phyloP scores from a whole-genome alignment of 257 asterid genomes.

The Striga asiatica region DNA sequence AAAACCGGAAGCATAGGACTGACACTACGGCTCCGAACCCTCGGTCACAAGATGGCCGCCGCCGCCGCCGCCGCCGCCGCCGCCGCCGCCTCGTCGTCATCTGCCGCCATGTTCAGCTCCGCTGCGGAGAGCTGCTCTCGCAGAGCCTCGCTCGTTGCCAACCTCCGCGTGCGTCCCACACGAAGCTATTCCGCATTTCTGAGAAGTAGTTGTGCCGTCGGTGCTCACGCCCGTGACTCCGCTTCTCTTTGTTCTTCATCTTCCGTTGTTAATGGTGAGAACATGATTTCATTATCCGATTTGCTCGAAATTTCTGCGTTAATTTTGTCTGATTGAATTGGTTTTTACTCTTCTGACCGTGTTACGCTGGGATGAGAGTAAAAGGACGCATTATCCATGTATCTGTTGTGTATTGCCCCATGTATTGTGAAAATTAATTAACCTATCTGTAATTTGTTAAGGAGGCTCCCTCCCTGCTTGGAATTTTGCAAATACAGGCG shows the following conservation, averaged over 20 bases:
- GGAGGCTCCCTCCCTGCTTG: no score
- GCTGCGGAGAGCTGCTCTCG: conserved; percentile 25
- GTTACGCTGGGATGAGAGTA: not conserved
- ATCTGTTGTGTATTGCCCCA: no score
- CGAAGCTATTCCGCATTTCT: conserved; percentile 20
- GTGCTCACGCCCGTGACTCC: conserved; percentile 4
- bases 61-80: conserved; percentile 44
- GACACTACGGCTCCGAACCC: conserved; percentile 28
- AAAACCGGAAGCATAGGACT: conserved; percentile 49
- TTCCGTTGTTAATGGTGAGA: conserved; percentile 21
- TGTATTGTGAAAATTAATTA: no score
- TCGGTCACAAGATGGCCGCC: conserved; percentile 43
- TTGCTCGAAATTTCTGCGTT: not conserved
- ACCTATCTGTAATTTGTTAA: no score
- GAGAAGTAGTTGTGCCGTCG: conserved; percentile 15
- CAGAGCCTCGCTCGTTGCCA: conserved; percentile 1
- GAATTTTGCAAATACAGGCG: no score
- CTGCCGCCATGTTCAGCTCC: conserved; percentile 29
- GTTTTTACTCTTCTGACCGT: not conserved
- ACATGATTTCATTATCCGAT: not conserved
- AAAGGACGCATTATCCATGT: not conserved
- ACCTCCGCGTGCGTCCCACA: conserved; percentile 10
- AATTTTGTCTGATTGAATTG: conserved; percentile 1
- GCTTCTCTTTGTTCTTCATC: conserved; percentile 20
- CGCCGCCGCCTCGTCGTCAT: conserved; percentile 31